Evolutionary conservation across 352 stramenopile species (phyloP).

Genomic region (Thraustotheca clavata): DNA sequence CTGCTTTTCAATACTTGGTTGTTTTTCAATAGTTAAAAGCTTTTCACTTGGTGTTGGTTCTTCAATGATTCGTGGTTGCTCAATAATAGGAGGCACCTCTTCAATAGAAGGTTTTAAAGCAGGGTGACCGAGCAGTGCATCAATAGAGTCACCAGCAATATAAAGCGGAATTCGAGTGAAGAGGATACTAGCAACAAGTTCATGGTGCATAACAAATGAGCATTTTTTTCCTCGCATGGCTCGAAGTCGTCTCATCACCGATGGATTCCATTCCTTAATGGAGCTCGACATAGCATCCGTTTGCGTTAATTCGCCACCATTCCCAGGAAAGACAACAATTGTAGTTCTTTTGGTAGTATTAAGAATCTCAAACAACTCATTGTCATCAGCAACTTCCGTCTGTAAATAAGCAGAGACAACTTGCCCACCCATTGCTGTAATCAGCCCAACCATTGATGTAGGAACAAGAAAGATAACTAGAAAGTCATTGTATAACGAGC

Average conservation of each 20-base stretch:
- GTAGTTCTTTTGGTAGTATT: conserved; percentile 36
- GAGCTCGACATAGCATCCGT: background rate
- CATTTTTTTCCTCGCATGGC: conserved; percentile 55
- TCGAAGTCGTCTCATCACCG: conserved; percentile 47
- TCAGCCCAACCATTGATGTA: conserved; percentile 65
- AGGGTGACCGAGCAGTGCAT: background rate
- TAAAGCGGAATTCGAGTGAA: conserved; percentile 53
- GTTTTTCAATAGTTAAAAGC: too few species aligned
- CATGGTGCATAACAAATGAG: conserved; percentile 68
- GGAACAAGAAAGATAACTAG: conserved; percentile 62
- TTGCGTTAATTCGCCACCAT: conserved; percentile 26
- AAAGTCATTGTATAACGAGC: conserved; percentile 49
- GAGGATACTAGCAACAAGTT: conserved; percentile 73
- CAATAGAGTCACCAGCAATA: conserved; percentile 7
- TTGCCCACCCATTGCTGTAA: conserved; percentile 63
- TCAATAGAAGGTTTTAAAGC: too few species aligned
- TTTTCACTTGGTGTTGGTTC: too few species aligned
- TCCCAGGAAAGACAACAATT: conserved; percentile 62
- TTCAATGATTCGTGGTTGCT: too few species aligned
- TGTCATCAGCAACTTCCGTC: conserved; percentile 35
- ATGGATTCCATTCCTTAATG: conserved; percentile 13
- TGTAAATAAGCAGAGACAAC: conserved; percentile 51
- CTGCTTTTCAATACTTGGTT: too few species aligned
- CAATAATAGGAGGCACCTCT: too few species aligned
- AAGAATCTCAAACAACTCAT: conserved; percentile 45